Evolutionary conservation across 2,329 filamentous ascomycete species (phyloP), one percentile per base, ranked within the genome.

Genomic region (Fusarium kyushuense): DNA sequence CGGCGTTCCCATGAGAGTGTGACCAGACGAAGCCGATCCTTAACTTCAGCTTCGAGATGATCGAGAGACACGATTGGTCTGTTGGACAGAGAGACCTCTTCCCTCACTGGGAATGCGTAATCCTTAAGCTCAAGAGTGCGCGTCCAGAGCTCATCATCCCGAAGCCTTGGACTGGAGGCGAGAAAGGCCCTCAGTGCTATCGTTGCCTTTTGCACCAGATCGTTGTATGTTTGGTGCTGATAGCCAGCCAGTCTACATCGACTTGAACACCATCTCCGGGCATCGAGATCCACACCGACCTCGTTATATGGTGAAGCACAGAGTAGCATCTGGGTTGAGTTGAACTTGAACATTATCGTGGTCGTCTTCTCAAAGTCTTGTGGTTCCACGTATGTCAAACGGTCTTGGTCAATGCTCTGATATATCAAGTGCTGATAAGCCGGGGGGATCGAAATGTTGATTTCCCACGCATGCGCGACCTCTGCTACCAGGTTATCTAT

Each of bases 261-360:
- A 33, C n/a, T 30, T 8, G 35, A 3, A 12, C n/a, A 27, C 53
- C 67, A 72, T 16, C 60, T 45, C 27, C 46, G 51, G 5, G 11
- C 21, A 27, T 72, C 71, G 41, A 74, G 27, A 6, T 21, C 43
- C 14, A 49, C 23, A 25, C 65, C 63, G 5, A 78, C 21, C 5
- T 74, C 66, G 30, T 75, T 69, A 55, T 80, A 84, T 52, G 82
- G 75, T 30, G 78, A 74, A 2, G 80, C 74, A 17, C 77, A 77
- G 3, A 83, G 63, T 10, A 74, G 43, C 45, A 49, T 63, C 41
- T 74, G 72, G 4, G 62, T 29, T 6, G 36, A 46, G 32, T 69
- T 75, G 16, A 74, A 53, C 4, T 17, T 11, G 17, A 19, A 27
- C 54, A 69, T 66, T 19, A 74, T 42, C 2, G 38, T 40, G 3